Percentiles rank a stretch among this genome's conserved stretches.
phyloP scores from a whole-genome alignment of 2,329 filamentous ascomycete species.

The Alternaria rosae region DNA sequence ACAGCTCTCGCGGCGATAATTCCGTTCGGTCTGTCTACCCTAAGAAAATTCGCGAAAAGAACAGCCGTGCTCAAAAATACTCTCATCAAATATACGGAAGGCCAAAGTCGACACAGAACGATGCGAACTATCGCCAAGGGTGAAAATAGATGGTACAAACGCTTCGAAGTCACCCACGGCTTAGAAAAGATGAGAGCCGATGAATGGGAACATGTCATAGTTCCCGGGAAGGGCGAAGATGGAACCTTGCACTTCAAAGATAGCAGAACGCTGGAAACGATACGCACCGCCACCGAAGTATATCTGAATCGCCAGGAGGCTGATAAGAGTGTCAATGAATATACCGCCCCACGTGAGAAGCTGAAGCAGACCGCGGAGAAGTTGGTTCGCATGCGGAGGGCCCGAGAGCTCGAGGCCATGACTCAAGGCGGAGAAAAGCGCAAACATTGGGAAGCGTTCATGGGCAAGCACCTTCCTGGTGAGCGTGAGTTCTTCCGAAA shows the following conservation, averaged over 20 bases:
- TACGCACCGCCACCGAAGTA: accelerated
- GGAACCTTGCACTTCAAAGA: too few relatives aligned
- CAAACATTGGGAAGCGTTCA: neutral
- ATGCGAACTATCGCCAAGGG: neutral
- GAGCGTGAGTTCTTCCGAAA: neutral
- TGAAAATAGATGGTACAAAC: neutral
- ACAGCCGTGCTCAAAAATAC: accelerated
- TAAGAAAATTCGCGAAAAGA: accelerated
- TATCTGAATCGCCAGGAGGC: accelerated
- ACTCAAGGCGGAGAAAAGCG: neutral
- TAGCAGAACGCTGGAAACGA: neutral
- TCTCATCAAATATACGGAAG: neutral
- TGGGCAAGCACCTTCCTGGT: neutral
- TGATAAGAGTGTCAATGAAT: neutral
- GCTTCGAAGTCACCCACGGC: neutral
- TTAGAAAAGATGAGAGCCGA: neutral
- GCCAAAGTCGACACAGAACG: neutral
- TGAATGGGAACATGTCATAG: neutral
- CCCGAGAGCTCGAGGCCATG: neutral
- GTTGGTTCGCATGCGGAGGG: neutral
- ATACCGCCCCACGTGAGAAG: neutral
- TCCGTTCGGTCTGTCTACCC: neutral
- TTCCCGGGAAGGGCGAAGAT: too few relatives aligned
- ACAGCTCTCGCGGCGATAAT: accelerated
- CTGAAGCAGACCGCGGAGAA: neutral